Evolutionary conservation across 1,284 basidiomycete genomes (phyloP).

Genomic region (Bjerkandera adusta): DNA sequence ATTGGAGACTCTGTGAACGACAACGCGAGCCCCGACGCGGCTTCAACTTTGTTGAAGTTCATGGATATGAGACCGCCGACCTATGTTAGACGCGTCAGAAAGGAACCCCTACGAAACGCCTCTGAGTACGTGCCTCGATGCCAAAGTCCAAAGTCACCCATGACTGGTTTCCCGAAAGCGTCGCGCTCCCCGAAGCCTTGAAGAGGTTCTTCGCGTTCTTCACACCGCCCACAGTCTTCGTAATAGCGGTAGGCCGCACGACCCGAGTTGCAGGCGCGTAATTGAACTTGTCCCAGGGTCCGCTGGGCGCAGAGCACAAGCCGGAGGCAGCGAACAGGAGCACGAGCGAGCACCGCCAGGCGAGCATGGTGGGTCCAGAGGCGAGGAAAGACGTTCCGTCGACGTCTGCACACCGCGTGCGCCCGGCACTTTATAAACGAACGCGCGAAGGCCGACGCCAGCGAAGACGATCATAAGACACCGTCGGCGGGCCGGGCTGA

Average conservation of each 20-base stretch:
- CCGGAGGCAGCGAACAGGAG: not conserved
- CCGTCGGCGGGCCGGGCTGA: not conserved
- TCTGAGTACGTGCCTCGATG: slow-evolving; percentile 35
- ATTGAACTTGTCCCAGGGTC: slow-evolving; percentile 49
- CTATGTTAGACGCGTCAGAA: slow-evolving; percentile 22
- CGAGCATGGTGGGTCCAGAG: slow-evolving; percentile 1
- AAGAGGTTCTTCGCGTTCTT: slow-evolving; percentile 32
- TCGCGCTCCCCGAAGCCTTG: slow-evolving; percentile 25
- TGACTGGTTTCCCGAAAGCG: slow-evolving; percentile 35
- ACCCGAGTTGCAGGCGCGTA: slow-evolving; percentile 40
- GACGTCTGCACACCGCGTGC: not conserved
- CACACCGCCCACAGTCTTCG: slow-evolving; percentile 32
- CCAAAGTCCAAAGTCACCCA: slow-evolving; percentile 47
- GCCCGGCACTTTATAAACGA: not conserved
- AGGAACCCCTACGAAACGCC: slow-evolving; percentile 2
- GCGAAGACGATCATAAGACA: not conserved
- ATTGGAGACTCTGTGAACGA: slow-evolving; percentile 49
- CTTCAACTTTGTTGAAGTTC: slow-evolving; percentile 31
- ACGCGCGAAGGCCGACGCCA: not conserved
- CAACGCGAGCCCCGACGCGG: slow-evolving; percentile 37
- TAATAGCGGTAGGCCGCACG: slow-evolving; percentile 36
- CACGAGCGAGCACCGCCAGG: too few species aligned
- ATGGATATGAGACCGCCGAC: slow-evolving; percentile 46
- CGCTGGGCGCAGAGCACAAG: slow-evolving; percentile 31
- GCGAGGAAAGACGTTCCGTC: too few species aligned